Percentiles rank a stretch among this genome's conserved stretches.
Evolutionary conservation across 208 protist species (phyloP).

Genomic region (Crithidia brevicula): DNA sequence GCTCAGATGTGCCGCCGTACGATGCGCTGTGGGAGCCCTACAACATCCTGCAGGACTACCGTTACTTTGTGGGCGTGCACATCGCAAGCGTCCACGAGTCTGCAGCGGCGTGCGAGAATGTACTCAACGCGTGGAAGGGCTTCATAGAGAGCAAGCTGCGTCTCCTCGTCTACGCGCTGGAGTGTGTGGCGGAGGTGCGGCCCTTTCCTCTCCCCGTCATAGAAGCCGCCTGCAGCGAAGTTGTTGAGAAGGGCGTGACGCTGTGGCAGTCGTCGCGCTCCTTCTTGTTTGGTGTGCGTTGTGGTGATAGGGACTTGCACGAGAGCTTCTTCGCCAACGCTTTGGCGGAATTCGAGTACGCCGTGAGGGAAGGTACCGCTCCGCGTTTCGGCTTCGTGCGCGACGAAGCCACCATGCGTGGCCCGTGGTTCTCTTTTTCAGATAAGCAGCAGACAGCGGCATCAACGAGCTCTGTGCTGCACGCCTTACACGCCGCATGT

Average conservation of each 20-base stretch:
- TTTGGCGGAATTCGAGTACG: conserved; percentile 27
- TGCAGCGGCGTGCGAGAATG: conserved; percentile 22
- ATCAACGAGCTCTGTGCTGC: conserved; percentile 4
- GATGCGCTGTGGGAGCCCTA: conserved; percentile 53
- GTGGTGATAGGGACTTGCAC: conserved; percentile 10
- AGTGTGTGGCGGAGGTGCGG: conserved; percentile 69
- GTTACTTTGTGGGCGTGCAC: conserved; percentile 59
- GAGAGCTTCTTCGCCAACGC: conserved; percentile 14
- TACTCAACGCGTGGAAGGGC: conserved; percentile 65
- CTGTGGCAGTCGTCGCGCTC: conserved; percentile 18
- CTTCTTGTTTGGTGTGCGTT: conserved; percentile 29
- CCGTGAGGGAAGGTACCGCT: conserved; percentile 31
- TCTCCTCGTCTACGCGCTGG: conserved; percentile 76
- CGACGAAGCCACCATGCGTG: conserved; percentile 42
- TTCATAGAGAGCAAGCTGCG: conserved; percentile 81
- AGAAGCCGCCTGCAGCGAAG: not conserved
- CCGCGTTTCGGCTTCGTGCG: conserved; percentile 39
- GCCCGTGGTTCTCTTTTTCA: conserved; percentile 41
- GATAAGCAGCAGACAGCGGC: conserved; percentile 12
- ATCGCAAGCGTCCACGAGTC: conserved; percentile 37
- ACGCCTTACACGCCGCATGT: conserved; percentile 25
- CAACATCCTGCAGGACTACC: conserved; percentile 44
- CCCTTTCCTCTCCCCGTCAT: conserved; percentile 39
- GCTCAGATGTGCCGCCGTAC: conserved; percentile 10
- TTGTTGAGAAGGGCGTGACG: conserved; percentile 6